Evolutionary conservation across 331 rosid species (phyloP).

Genomic region (Pyrus hybrid): DNA sequence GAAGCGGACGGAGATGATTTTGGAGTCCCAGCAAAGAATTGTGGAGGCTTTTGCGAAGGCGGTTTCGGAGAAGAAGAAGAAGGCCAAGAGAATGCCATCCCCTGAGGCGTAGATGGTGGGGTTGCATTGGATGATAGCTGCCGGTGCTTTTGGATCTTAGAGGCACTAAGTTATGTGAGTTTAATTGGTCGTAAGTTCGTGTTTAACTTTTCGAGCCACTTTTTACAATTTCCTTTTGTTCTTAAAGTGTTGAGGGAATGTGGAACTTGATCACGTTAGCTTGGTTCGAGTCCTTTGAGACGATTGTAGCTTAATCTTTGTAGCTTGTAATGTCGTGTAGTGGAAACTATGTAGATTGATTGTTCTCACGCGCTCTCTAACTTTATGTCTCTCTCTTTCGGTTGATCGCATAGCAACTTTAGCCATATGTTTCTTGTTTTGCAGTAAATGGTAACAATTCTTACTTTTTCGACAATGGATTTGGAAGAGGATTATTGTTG

Average conservation of each 20-base stretch:
- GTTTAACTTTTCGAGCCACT: slow-evolving; percentile 4
- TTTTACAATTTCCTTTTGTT: neutral
- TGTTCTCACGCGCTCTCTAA: neutral
- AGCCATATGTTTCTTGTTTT: neutral
- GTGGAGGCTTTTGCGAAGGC: slow-evolving; percentile 88
- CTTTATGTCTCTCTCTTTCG: neutral
- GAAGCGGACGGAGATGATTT: slow-evolving; percentile 83
- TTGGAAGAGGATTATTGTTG: neutral
- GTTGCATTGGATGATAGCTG: neutral
- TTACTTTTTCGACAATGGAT: neutral
- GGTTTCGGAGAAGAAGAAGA: slow-evolving; percentile 59
- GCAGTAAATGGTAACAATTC: neutral
- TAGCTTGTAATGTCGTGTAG: neutral
- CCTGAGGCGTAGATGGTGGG: slow-evolving; percentile 40
- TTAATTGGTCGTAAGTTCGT: neutral
- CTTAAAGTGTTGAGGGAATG: slow-evolving; percentile 4
- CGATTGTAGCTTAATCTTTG: slow-evolving; percentile 1
- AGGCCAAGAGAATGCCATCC: slow-evolving; percentile 42
- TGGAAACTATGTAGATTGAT: neutral
- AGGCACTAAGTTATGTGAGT: neutral
- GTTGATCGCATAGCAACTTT: neutral
- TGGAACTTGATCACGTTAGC: neutral
- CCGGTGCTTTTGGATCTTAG: neutral
- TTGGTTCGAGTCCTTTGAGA: neutral
- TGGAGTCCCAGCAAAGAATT: slow-evolving; percentile 80